Evolutionary conservation across 805 yeast species (phyloP), one percentile per base, ranked within the genome.

Genomic region (Candida takata): DNA sequence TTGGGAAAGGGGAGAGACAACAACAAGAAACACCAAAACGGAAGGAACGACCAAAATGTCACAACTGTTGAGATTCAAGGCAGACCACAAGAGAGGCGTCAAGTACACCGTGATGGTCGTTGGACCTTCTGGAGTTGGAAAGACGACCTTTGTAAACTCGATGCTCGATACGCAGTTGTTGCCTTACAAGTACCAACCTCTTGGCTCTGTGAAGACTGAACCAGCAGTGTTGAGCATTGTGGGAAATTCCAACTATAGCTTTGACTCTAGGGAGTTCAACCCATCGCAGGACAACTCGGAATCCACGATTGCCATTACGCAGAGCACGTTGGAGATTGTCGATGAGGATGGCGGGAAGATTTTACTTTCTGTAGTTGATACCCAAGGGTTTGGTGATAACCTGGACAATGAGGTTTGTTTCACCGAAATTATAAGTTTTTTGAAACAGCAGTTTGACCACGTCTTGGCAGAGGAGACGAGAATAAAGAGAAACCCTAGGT

Each of bases 381-480:
- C 87, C 21, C 86, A 84, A 4, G 88, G 87, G 0, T 84, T 79
- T 59, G 95, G 94, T 13, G 80, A 75, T 45, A 67, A 67, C 34
- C 67, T 81, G 43, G 77, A 87, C 60, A 83, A 79, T 53, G 65
- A 74, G 32, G 48, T 79, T 34, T 81, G 90, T 52, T 76, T 72
- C 50, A 65, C 62, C 10, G 92, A 83, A 52, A 73, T 83, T 35
- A 72, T 74, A 35, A 67, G 69, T 38, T 84, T 72, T 54, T 60
- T 84, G 50, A 82, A 79, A 54, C 86, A 79, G 54, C 90, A 83
- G 53, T 83, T 82, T 53, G 88, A 81, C 54, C 64, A 70, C 38
- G 86, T 84, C 1, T 68, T 87, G 31, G 85, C 84, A 2, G 95
- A 87, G 56, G 96, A 87, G 57, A 83, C 92, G 1, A 70, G 90